phyloP scores from a whole-genome alignment of 176 grass and related monocot genomes.

The Oryza australiensis region DNA sequence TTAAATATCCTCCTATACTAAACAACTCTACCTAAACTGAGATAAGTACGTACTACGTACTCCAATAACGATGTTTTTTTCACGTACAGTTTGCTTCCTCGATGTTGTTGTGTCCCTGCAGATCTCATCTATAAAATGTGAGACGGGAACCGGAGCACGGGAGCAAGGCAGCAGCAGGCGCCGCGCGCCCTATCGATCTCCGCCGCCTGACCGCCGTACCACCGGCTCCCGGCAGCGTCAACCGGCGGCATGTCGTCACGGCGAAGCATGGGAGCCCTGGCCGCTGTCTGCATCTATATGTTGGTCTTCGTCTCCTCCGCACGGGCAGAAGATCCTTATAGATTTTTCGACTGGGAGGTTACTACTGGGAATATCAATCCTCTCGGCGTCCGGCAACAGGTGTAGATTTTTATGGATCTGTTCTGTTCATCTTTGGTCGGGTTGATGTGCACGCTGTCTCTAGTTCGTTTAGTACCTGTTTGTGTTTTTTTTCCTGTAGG shows the following conservation, averaged over 20 bases:
- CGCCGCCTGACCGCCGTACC: background rate
- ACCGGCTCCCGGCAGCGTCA: background rate
- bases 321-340: conserved; percentile 49
- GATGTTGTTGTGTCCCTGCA: background rate
- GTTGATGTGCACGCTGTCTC: background rate
- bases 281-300: conserved; percentile 12
- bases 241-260: background rate
- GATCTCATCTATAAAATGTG: background rate
- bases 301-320: background rate
- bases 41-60: background rate
- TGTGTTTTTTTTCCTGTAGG: conserved; percentile 26
- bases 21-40: background rate
- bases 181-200: background rate
- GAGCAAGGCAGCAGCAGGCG: background rate
- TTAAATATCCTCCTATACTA: background rate
- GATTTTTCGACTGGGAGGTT: conserved; percentile 63
- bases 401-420: background rate
- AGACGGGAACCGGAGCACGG: background rate
- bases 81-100: background rate
- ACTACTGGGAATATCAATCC: conserved; percentile 59
- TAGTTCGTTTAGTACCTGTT: background rate
- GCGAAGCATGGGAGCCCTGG: background rate
- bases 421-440: background rate
- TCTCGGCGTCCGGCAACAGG: conserved; percentile 61
- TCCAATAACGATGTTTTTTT: background rate